A percentile compares a stretch with the other conserved stretches of the same genome.
phyloP scores from a whole-genome alignment of 305 asterid genomes.

The Fraxinus latifolia region DNA sequence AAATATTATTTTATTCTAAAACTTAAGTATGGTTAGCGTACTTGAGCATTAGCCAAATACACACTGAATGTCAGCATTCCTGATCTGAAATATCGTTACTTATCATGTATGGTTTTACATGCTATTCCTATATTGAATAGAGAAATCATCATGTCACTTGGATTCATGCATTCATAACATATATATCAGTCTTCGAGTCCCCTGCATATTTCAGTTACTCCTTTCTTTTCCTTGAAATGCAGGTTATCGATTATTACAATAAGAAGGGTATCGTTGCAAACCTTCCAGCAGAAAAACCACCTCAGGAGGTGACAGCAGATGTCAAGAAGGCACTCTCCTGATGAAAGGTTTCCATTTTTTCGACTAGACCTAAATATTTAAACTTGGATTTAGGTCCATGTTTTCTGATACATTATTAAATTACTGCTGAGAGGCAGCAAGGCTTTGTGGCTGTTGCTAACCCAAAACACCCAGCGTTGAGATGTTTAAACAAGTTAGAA shows the following conservation, averaged over 20 bases:
- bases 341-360: constrained; percentile 21
- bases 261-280: constrained; percentile 56
- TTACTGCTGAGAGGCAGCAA: constrained; percentile 18
- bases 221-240: constrained; percentile 19
- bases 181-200: background rate
- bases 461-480: constrained; percentile 13
- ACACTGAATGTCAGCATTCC: background rate
- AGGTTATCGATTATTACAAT: constrained; percentile 68
- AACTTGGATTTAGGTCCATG: constrained; percentile 19
- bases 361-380: constrained; percentile 13
- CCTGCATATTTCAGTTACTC: background rate
- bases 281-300: constrained; percentile 71
- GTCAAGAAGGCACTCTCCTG: constrained; percentile 61
- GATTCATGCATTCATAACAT: background rate
- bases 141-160: background rate
- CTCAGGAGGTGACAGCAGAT: constrained; percentile 59
- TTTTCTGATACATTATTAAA: constrained; percentile 22
- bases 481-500: constrained; percentile 23
- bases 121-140: background rate
- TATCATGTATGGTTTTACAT: background rate
- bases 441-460: constrained; percentile 20
- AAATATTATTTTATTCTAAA: background rate
- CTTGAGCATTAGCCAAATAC: background rate
- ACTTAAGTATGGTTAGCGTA: background rate
- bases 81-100: background rate